These are phyloP conservation scores for Pyrus hybrid DNA, from an alignment of 331 rosid genomes.

Conservation along the genomic window DNA sequence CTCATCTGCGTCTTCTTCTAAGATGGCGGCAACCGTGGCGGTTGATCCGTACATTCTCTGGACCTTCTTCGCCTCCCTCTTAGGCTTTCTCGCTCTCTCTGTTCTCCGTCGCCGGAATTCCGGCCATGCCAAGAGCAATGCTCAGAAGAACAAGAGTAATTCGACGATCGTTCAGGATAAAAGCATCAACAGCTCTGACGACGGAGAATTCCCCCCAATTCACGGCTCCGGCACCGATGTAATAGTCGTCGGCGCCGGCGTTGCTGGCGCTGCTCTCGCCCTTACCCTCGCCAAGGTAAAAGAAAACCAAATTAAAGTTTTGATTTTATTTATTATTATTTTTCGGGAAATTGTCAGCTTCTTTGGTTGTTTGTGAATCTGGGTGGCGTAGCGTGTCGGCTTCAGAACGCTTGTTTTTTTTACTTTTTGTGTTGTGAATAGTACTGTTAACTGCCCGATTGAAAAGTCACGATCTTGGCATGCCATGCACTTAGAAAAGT, in stretches of 20 bases:
- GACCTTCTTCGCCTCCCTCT: conserved; percentile 23
- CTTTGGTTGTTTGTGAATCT: neutral
- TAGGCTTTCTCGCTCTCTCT: conserved; percentile 20
- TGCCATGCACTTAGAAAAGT: no score
- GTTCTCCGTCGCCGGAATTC: conserved; percentile 12
- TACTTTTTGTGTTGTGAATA: neutral
- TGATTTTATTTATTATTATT: neutral
- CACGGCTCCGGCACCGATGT: conserved; percentile 17
- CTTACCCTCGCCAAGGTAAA: conserved; percentile 39
- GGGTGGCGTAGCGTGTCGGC: neutral
- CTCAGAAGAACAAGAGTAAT: neutral
- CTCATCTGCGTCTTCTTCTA: neutral
- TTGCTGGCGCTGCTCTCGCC: conserved; percentile 50
- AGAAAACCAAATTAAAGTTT: neutral
- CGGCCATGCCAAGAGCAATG: neutral
- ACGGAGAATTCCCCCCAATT: neutral
- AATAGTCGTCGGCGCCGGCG: conserved; percentile 49
- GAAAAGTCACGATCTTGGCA: neutral
- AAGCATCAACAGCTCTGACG: neutral
- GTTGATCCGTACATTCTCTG: conserved; percentile 24
- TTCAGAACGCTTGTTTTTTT: neutral
- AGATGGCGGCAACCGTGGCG: neutral
- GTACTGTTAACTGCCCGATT: neutral
- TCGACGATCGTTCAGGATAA: neutral
- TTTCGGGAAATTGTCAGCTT: no score